phyloP scores from a whole-genome alignment of 176 grass and related monocot species.

The Ananas comosus region DNA sequence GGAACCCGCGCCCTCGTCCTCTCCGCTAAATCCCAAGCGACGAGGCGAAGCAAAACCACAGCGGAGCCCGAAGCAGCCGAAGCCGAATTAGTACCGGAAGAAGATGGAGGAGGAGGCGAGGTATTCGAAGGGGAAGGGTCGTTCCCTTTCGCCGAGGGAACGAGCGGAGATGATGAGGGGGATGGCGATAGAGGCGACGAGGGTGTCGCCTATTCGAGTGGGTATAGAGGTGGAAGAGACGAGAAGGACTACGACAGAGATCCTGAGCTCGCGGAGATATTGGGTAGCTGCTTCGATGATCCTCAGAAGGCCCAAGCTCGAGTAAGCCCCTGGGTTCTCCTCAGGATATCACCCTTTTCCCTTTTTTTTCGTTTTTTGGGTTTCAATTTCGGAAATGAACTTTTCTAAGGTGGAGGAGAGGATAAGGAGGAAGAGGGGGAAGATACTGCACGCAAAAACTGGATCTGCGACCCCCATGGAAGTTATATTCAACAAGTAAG shows the following conservation, averaged over 20 bases:
- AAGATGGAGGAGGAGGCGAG: background rate
- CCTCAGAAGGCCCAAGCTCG: slow-evolving; percentile 75
- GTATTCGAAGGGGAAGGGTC: background rate
- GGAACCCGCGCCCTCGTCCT: slow-evolving; percentile 5
- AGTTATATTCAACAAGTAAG: slow-evolving; percentile 91
- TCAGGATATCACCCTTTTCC: background rate
- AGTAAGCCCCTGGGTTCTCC: slow-evolving; percentile 16
- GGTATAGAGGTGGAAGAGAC: background rate
- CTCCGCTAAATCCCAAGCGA: slow-evolving; percentile 13
- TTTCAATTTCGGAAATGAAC: slow-evolving; percentile 16
- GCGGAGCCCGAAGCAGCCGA: slow-evolving; percentile 13
- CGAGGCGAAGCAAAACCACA: slow-evolving; percentile 16
- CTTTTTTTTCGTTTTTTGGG: background rate
- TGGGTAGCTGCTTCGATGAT: slow-evolving; percentile 68
- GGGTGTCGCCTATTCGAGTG: slow-evolving; percentile 8
- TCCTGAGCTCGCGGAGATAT: slow-evolving; percentile 73
- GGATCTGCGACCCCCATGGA: slow-evolving; percentile 62
- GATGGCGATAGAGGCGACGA: slow-evolving; percentile 6
- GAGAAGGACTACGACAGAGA: slow-evolving; percentile 57
- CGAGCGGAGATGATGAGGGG: background rate
- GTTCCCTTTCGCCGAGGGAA: slow-evolving; percentile 22
- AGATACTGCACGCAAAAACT: slow-evolving; percentile 83
- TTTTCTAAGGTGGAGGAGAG: slow-evolving; percentile 69
- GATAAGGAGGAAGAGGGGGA: slow-evolving; percentile 73
- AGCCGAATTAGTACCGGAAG: background rate